phyloP scores from a whole-genome alignment of 495 filamentous ascomycete genomes.

The Ascobolus immersus region DNA sequence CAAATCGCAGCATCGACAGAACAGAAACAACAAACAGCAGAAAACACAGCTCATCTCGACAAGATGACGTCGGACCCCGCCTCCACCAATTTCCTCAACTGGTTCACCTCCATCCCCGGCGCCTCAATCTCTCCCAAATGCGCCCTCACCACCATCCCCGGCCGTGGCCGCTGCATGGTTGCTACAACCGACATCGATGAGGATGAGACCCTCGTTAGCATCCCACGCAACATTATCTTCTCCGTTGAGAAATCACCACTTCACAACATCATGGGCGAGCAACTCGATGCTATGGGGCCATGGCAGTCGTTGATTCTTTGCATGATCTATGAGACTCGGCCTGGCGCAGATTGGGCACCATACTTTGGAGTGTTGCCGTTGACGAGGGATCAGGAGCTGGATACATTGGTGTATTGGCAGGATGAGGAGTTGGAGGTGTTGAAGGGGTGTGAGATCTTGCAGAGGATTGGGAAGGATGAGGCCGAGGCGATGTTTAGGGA shows the following conservation, averaged over 20 bases:
- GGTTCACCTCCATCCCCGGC: too few relatives aligned
- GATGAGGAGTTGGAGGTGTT: constrained; percentile 41
- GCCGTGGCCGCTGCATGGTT: too few relatives aligned
- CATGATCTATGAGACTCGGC: constrained; percentile 53
- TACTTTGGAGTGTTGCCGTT: constrained; percentile 69
- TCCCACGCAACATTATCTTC: constrained; percentile 31
- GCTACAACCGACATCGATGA: too few relatives aligned
- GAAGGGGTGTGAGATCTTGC: constrained; percentile 47
- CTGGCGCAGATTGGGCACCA: constrained; percentile 41
- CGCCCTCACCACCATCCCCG: too few relatives aligned
- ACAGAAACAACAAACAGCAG: too few relatives aligned
- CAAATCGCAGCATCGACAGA: too few relatives aligned
- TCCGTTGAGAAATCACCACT: constrained; percentile 26
- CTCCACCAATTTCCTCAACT: too few relatives aligned
- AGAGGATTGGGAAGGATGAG: constrained; percentile 50
- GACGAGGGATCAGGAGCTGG: too few relatives aligned
- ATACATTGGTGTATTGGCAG: constrained; percentile 85
- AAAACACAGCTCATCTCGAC: too few relatives aligned
- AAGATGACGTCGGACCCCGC: too few relatives aligned
- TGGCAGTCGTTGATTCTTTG: constrained; percentile 45
- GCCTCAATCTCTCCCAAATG: too few relatives aligned
- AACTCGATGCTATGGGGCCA: constrained; percentile 17
- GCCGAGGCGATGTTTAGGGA: constrained; percentile 44
- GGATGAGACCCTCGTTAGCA: constrained; percentile 38
- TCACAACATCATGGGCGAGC: constrained; percentile 20